Evolutionary conservation across 306 rosid species (phyloP).

Genomic region (Cucurbita ficifolia): DNA sequence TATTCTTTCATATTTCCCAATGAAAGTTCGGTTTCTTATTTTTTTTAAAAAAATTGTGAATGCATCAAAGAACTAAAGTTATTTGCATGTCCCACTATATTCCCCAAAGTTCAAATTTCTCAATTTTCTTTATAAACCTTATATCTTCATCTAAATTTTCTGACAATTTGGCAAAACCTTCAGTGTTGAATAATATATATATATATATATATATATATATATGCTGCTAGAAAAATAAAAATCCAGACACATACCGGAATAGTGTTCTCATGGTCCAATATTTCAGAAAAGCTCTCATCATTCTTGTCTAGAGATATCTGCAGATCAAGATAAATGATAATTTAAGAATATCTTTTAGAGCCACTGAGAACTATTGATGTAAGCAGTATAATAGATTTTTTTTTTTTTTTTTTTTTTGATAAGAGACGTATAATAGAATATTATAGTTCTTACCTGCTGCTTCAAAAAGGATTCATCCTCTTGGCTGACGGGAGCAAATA

Average conservation of each 20-base stretch:
- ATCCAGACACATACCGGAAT: constrained; percentile 21
- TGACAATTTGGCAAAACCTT: not conserved
- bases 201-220: too few species aligned
- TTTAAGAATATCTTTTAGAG: constrained; percentile 3
- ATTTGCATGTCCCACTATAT: not conserved
- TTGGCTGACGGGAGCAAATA: constrained; percentile 41
- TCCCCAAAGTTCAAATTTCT: not conserved
- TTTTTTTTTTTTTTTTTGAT: too few species aligned
- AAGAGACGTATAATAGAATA: not conserved
- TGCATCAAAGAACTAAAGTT: not conserved
- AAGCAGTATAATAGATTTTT: not conserved
- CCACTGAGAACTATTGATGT: constrained; percentile 6
- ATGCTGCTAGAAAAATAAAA: not conserved
- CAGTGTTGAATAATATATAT: not conserved
- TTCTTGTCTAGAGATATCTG: constrained; percentile 38
- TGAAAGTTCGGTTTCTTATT: too few species aligned
- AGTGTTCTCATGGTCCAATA: constrained; percentile 24
- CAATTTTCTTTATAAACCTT: not conserved
- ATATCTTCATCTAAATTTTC: not conserved
- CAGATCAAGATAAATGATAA: constrained; percentile 20
- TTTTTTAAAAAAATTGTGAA: not conserved
- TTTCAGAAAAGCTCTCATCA: constrained; percentile 29
- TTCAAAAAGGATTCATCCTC: constrained; percentile 38
- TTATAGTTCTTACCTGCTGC: constrained; percentile 39
- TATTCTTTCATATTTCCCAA: too few species aligned